phyloP scores from a whole-genome alignment of 1,284 basidiomycete species.

The Heterobasidion annosum region DNA sequence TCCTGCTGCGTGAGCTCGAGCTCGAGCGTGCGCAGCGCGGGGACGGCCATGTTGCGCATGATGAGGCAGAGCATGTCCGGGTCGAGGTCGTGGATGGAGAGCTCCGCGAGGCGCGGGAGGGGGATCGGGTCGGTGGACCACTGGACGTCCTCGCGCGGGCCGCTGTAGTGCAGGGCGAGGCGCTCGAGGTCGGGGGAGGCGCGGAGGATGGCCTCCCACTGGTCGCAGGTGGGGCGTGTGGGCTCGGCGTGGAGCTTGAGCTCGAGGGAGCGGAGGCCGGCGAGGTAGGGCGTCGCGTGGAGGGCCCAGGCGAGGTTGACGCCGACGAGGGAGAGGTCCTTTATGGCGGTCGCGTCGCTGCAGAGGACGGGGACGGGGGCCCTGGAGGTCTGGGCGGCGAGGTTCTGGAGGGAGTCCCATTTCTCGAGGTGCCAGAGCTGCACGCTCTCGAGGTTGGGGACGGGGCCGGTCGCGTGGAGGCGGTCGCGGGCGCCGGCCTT shows the following conservation, averaged over 20 bases:
- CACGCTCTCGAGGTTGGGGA: slow-evolving; percentile 42
- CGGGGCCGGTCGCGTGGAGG: slow-evolving; percentile 38
- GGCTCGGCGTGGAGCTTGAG: slow-evolving; percentile 50
- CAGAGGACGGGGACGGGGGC: slow-evolving; percentile 46
- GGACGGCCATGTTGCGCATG: slow-evolving; percentile 33
- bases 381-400: slow-evolving; percentile 44
- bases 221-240: slow-evolving; percentile 42
- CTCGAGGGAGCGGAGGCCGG: slow-evolving; percentile 38
- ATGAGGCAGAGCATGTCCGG: slow-evolving; percentile 37
- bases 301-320: slow-evolving; percentile 55
- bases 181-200: slow-evolving; percentile 35
- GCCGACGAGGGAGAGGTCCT: slow-evolving; percentile 49
- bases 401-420: slow-evolving; percentile 36
- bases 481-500: slow-evolving; percentile 41
- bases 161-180: slow-evolving; percentile 48
- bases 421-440: slow-evolving; percentile 59
- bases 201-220: slow-evolving; percentile 43
- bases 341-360: slow-evolving; percentile 37
- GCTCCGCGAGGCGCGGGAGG: slow-evolving; percentile 31
- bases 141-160: slow-evolving; percentile 30
- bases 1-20: slow-evolving; percentile 45
- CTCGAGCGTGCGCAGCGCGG: slow-evolving; percentile 31
- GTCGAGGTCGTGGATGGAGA: slow-evolving; percentile 45
- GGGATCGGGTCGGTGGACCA: slow-evolving; percentile 26
- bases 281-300: slow-evolving; percentile 36